Evolutionary conservation across 352 stramenopile species (phyloP), one percentile per base, ranked within the genome.

Genomic region (Phytophthora crassamura): DNA sequence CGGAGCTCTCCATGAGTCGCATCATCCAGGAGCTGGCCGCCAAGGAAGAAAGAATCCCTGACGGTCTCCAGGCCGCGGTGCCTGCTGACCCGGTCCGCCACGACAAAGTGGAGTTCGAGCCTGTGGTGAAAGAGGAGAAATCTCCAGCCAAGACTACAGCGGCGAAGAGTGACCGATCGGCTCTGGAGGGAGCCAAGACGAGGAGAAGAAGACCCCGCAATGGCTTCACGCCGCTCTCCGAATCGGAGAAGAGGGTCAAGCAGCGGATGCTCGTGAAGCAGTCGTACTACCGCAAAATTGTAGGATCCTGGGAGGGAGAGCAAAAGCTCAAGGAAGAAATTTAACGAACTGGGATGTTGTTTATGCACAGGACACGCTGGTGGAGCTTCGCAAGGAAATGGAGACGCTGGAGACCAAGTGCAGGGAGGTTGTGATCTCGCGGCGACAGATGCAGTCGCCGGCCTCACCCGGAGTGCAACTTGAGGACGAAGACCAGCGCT

Each of bases 281-380:
- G 10, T 91, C 80, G 33, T 91, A 91, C 69, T 89, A 91, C 67
- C 80, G 82, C 53, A 91, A 91, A 64, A 85, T 91, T 50, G 78
- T 87, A 62, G n/a, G n/a, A n/a, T n/a, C n/a, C n/a, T n/a, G n/a
- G n/a, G n/a, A n/a, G n/a, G n/a, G n/a, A n/a, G n/a, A n/a, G n/a
- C n/a, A n/a, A n/a, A n/a, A n/a, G n/a, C n/a, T n/a, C n/a, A n/a
- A n/a, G n/a, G n/a, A n/a, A n/a, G n/a, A n/a, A n/a, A n/a, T n/a
- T n/a, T n/a, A n/a, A n/a, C n/a, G n/a, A n/a, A n/a, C 25, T 30
- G 25, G 25, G 25, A n/a, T 40, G 12, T 30, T 14, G 5, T 12
- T 2, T 55, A 0, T 53, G 4, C n/a, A n/a, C 52, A 84, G 78
- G 77, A 89, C 53, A 91, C 82, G 35, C 64, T 91, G 50, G 82